Evolutionary conservation across 2,329 filamentous ascomycete genomes (phyloP).

Genomic region (Claviceps pazoutovae): DNA sequence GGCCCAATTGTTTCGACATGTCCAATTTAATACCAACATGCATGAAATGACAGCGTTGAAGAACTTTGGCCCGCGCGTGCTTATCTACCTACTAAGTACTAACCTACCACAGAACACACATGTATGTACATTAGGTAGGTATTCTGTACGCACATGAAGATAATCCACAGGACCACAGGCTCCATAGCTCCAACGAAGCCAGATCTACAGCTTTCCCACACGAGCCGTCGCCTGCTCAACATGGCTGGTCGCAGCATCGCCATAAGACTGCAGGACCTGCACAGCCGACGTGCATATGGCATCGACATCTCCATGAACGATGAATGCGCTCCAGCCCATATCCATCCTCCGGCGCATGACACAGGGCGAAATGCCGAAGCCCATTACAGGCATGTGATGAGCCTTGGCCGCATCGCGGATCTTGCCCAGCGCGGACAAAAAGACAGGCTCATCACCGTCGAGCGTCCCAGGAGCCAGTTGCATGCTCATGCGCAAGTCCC

Average conservation of each 20-base stretch:
- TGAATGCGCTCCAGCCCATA: constrained; percentile 4
- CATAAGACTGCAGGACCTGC: background rate
- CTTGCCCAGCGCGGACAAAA: background rate
- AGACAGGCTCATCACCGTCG: constrained; percentile 3
- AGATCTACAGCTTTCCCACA: no score
- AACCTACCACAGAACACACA: no score
- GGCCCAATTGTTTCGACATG: no score
- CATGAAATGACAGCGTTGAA: no score
- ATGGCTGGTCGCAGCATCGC: background rate
- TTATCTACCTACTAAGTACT: no score
- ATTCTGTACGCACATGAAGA: no score
- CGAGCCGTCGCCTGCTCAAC: background rate
- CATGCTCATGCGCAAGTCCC: constrained; percentile 4
- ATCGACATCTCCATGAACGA: constrained; percentile 2
- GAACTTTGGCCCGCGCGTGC: no score
- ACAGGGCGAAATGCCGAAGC: constrained; percentile 2
- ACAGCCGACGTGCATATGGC: constrained; percentile 3
- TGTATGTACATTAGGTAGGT: no score
- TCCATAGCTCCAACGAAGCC: no score
- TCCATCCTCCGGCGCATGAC: background rate
- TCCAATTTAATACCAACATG: no score
- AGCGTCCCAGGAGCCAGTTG: background rate
- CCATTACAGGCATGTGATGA: background rate
- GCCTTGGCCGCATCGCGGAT: constrained; percentile 2
- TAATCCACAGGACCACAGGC: no score